These are phyloP conservation scores for Oryza glaberrima DNA, from an alignment of 176 grass and related monocot species.

Conservation along the genomic window DNA sequence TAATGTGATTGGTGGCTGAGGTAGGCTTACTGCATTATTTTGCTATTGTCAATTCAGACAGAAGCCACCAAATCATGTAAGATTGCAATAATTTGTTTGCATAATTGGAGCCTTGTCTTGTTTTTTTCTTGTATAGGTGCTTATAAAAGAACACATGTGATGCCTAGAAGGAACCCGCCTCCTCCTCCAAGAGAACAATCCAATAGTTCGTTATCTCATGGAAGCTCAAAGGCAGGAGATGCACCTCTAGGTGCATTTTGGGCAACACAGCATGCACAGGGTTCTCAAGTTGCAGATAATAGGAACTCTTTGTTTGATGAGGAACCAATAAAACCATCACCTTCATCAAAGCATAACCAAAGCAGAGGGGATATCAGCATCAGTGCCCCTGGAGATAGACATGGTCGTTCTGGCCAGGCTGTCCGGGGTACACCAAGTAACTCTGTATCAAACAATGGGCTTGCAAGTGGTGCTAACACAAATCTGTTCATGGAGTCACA, in stretches of 20 bases:
- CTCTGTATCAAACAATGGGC: conserved; percentile 38
- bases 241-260: conserved; percentile 76
- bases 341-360: conserved; percentile 52
- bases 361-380: conserved; percentile 41
- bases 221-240: conserved; percentile 44
- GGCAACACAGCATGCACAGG: conserved; percentile 62
- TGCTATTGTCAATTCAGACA: not conserved
- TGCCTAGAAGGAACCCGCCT: conserved; percentile 73
- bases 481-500: conserved; percentile 54
- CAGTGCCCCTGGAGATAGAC: conserved; percentile 44
- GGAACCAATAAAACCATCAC: conserved; percentile 48
- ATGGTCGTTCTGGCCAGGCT: conserved; percentile 45
- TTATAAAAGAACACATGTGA: conserved; percentile 54
- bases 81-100: not conserved
- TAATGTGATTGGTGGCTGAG: conserved; percentile 6
- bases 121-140: conserved; percentile 48
- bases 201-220: conserved; percentile 49
- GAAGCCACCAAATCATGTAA: not conserved
- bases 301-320: conserved; percentile 54
- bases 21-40: not conserved
- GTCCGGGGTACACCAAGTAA: conserved; percentile 40
- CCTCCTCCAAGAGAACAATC: conserved; percentile 69
- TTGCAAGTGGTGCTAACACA: conserved; percentile 31
- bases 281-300: conserved; percentile 49
- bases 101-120: conserved; percentile 2